A percentile compares a stretch with the other conserved stretches of the same genome.
Conservation (phyloP, 805 yeast species). For the Starmerella vaccinii region DNA sequence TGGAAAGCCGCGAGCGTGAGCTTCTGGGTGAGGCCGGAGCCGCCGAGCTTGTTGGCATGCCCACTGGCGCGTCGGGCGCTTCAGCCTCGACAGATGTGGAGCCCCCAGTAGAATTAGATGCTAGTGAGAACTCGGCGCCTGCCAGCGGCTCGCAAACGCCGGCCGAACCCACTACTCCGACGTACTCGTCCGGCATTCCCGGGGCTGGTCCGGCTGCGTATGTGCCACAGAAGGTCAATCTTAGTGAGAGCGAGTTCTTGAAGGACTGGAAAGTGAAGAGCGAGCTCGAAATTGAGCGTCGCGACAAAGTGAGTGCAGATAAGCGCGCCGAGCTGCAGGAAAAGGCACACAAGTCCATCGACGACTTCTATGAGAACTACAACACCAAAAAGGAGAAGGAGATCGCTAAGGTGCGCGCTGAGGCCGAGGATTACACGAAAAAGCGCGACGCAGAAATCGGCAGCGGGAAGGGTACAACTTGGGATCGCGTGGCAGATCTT, state of each 20-base stretch:
- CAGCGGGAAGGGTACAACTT: conserved; percentile 37
- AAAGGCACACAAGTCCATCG: conserved; percentile 73
- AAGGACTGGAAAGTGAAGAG: conserved; percentile 76
- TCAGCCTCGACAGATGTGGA: conserved; percentile 9
- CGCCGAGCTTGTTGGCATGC: conserved; percentile 26
- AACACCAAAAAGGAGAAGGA: conserved; percentile 69
- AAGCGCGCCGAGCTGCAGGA: conserved; percentile 57
- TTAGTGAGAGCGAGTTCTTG: conserved; percentile 47
- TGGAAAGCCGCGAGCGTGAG: conserved; percentile 35
- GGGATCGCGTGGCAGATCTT: conserved; percentile 51
- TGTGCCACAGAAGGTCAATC: conserved; percentile 25
- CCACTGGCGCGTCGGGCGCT: conserved; percentile 15
- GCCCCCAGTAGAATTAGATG: conserved; percentile 2
- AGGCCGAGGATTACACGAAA: conserved; percentile 58
- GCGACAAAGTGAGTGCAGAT: conserved; percentile 60
- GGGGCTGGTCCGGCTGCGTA: conserved; percentile 23
- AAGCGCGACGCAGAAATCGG: conserved; percentile 53
- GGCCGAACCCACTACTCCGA: conserved; percentile 21
- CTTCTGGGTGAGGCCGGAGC: conserved; percentile 37
- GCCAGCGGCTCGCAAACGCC: conserved; percentile 18
- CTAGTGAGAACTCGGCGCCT: not conserved
- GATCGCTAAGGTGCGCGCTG: conserved; percentile 50
- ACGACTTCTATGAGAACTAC: conserved; percentile 86
- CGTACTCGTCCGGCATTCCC: conserved; percentile 26
- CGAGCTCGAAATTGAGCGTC: conserved; percentile 63